Conservation (phyloP, 1,284 basidiomycete species). For the Puccinia polysora region DNA sequence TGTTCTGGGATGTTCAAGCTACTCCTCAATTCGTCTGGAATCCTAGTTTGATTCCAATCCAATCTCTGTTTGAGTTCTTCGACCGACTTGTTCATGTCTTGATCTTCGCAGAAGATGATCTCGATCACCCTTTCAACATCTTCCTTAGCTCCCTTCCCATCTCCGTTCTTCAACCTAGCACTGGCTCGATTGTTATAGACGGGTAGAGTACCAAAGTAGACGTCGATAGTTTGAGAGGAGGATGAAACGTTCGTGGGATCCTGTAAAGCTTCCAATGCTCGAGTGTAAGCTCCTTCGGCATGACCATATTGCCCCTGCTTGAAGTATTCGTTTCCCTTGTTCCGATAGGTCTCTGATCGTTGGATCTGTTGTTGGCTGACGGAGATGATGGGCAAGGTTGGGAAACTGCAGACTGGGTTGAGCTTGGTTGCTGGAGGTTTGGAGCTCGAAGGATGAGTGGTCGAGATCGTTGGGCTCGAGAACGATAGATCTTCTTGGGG, state of each 20-base stretch:
- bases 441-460: neutral
- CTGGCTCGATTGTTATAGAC: conserved; percentile 85
- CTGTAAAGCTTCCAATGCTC: conserved; percentile 58
- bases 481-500: neutral
- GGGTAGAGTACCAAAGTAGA: conserved; percentile 69
- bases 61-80: conserved; percentile 8
- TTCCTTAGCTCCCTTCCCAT: conserved; percentile 64
- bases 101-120: conserved; percentile 54
- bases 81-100: neutral
- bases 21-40: conserved; percentile 49
- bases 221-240: conserved; percentile 53
- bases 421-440: neutral
- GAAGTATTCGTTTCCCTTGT: conserved; percentile 71
- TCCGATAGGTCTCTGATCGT: conserved; percentile 23
- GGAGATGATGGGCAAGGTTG: conserved; percentile 6
- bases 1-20: conserved; percentile 69
- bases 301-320: conserved; percentile 84
- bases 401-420: conserved; percentile 1
- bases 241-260: neutral
- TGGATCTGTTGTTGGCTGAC: conserved; percentile 18
- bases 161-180: conserved; percentile 73
- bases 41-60: conserved; percentile 43
- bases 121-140: conserved; percentile 63
- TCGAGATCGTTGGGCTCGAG: neutral
- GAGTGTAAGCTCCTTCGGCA: conserved; percentile 70